phyloP scores from a whole-genome alignment of 495 filamentous ascomycete genomes.

The Hypomontagnella submonticulosa region DNA sequence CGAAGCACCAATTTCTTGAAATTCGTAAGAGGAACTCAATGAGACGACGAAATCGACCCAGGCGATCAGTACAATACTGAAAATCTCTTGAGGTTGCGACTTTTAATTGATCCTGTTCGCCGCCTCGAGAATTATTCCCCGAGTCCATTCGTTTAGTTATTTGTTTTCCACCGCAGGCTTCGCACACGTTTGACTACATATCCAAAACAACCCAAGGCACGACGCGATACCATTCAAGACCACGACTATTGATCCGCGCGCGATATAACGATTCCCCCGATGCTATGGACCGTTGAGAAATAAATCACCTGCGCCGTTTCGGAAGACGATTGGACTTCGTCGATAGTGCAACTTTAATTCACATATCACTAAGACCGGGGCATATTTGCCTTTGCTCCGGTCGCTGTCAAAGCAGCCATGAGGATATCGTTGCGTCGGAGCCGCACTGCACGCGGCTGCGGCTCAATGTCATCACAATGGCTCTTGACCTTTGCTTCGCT shows the following conservation, averaged over 20 bases:
- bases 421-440: conserved; percentile 51
- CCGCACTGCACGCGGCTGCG: conserved; percentile 48
- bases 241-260: neutral
- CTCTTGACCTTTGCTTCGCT: conserved; percentile 55
- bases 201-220: conserved; percentile 17
- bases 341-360: conserved; percentile 25
- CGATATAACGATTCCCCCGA: conserved; percentile 22
- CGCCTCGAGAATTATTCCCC: conserved; percentile 15
- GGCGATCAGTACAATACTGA: conserved; percentile 27
- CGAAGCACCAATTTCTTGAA: conserved; percentile 34
- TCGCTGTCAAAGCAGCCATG: conserved; percentile 49
- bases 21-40: conserved; percentile 18
- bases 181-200: conserved; percentile 2
- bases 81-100: conserved; percentile 19
- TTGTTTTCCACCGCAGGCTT: conserved; percentile 17
- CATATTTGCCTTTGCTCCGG: conserved; percentile 29
- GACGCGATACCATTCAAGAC: conserved; percentile 30
- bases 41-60: conserved; percentile 27
- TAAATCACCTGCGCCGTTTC: conserved; percentile 30
- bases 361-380: conserved; percentile 41
- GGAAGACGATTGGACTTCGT: conserved; percentile 29
- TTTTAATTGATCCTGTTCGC: conserved; percentile 13
- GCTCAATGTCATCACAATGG: conserved; percentile 40
- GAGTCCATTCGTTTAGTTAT: conserved; percentile 41
- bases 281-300: conserved; percentile 38